Evolutionary conservation across 179 eudicot genomes (phyloP).

Genomic region (Spinacia oleracea): DNA sequence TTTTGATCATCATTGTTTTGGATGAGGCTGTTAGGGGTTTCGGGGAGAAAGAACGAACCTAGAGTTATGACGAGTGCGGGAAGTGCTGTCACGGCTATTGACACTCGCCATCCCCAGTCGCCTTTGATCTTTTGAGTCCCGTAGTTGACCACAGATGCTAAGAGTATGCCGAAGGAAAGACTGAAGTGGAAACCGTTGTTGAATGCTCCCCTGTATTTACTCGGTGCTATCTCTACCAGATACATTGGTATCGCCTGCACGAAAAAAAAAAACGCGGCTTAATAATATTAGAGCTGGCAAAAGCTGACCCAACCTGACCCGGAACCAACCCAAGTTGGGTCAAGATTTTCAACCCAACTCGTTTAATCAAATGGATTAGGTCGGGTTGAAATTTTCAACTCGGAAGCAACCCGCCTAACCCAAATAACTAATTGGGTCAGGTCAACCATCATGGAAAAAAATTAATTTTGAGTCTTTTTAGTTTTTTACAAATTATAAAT

Average conservation of each 20-base stretch:
- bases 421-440: too few species aligned
- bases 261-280: too few species aligned
- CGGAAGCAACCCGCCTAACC: too few species aligned
- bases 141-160: slow-evolving; percentile 40
- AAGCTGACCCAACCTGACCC: too few species aligned
- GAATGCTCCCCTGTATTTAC: slow-evolving; percentile 42
- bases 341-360: too few species aligned
- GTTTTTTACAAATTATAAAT: too few species aligned
- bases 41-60: slow-evolving; percentile 38
- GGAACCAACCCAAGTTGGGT: too few species aligned
- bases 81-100: slow-evolving; percentile 28
- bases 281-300: too few species aligned
- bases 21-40: slow-evolving; percentile 41
- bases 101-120: slow-evolving; percentile 46
- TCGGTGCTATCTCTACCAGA: slow-evolving; percentile 43
- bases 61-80: slow-evolving; percentile 30
- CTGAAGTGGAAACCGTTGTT: slow-evolving; percentile 40
- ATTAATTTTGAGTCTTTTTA: too few species aligned
- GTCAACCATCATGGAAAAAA: too few species aligned
- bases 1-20: slow-evolving; percentile 17
- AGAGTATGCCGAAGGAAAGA: slow-evolving; percentile 28
- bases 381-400: too few species aligned
- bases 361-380: too few species aligned
- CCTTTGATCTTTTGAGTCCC: slow-evolving; percentile 37
- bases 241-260: slow-evolving; percentile 40